These are phyloP conservation scores for Aurantiochytrium sp. DNA, from an alignment of 108 stramenopile genomes.

Conservation along the genomic window DNA sequence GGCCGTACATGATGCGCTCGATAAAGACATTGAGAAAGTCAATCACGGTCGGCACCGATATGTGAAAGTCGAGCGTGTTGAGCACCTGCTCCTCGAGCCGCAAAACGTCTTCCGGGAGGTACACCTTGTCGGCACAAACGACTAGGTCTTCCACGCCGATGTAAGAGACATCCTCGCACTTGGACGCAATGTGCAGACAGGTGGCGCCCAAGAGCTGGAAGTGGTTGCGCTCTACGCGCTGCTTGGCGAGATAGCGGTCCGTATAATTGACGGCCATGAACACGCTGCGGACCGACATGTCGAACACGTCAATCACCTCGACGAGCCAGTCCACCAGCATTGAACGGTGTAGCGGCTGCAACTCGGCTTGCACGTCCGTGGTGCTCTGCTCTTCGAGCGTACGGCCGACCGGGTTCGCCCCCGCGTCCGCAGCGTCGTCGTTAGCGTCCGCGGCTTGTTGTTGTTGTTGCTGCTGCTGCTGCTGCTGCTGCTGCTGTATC, in stretches of 20 bases:
- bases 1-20: not conserved
- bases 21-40: not conserved
- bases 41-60: constrained; percentile 17
- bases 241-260: not conserved
- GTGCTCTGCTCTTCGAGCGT: too few relatives aligned
- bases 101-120: not conserved
- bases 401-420: too few relatives aligned
- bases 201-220: constrained; percentile 3
- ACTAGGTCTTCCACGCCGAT: constrained; percentile 26
- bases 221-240: not conserved
- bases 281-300: constrained; percentile 23
- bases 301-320: constrained; percentile 28
- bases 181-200: constrained; percentile 8
- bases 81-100: constrained; percentile 1
- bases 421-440: too few relatives aligned
- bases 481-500: too few relatives aligned
- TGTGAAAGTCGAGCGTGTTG: constrained; percentile 27
- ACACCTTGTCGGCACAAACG: constrained; percentile 14
- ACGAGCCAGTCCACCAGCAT: constrained; percentile 29
- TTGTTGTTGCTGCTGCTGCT: too few relatives aligned
- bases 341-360: not conserved
- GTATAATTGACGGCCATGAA: constrained; percentile 29
- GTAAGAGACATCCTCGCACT: constrained; percentile 14
- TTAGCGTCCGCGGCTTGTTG: too few relatives aligned
- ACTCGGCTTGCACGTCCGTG: not conserved